phyloP scores from a whole-genome alignment of 2,329 filamentous ascomycete genomes.

The Colletotrichum sp. region DNA sequence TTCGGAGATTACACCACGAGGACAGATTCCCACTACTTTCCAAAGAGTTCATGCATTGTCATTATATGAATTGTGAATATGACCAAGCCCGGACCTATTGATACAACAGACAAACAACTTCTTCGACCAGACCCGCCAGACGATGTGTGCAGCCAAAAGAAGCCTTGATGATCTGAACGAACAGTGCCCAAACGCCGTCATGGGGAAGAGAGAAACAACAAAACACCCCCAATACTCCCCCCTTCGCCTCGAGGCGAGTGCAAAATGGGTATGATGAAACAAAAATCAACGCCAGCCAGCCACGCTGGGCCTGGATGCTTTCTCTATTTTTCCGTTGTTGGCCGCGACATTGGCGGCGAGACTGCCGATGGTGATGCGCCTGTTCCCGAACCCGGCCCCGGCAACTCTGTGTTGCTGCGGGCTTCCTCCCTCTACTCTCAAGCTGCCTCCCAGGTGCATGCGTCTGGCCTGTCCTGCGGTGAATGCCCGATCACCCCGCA shows the following conservation, averaged over 20 bases:
- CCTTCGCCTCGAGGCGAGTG: background rate
- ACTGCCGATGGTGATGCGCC: slow-evolving; percentile 23
- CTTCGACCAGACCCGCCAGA: slow-evolving; percentile 5
- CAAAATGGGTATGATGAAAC: slow-evolving; percentile 13
- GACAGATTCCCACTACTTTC: background rate
- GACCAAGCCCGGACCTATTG: background rate
- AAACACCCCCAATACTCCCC: background rate
- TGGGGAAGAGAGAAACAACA: background rate
- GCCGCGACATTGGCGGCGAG: background rate
- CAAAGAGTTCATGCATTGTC: background rate
- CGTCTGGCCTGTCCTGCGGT: slow-evolving; percentile 62
- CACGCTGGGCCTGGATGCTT: slow-evolving; percentile 16
- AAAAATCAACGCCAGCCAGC: slow-evolving; percentile 47
- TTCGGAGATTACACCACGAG: background rate
- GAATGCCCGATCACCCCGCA: slow-evolving; percentile 41
- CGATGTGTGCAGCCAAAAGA: slow-evolving; percentile 2
- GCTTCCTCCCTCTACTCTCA: slow-evolving; percentile 29
- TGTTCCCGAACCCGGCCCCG: slow-evolving; percentile 17
- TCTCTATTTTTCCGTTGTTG: slow-evolving; percentile 17
- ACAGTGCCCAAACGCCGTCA: slow-evolving; percentile 13
- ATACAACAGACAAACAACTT: slow-evolving; percentile 8
- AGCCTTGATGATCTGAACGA: background rate
- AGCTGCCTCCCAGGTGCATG: slow-evolving; percentile 58
- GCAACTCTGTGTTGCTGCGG: slow-evolving; percentile 25
- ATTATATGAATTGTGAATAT: slow-evolving; percentile 15